Percentiles rank a stretch among this genome's conserved stretches.
Evolutionary conservation across 805 yeast genomes (phyloP).

Genomic region (Danielozyma ontarioensis): DNA sequence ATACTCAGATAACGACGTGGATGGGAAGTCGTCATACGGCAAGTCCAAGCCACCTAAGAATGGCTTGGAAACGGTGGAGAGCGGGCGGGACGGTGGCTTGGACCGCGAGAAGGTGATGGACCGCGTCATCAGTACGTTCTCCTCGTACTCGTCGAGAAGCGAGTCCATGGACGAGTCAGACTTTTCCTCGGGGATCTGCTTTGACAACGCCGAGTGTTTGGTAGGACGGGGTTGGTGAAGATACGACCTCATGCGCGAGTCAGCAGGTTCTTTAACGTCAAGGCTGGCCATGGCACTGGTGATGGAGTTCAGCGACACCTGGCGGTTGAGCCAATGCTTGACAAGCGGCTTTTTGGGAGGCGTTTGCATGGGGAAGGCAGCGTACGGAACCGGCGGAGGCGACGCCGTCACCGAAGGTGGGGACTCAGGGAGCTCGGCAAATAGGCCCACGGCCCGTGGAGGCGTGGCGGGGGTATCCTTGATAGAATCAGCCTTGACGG

Average conservation of each 20-base stretch:
- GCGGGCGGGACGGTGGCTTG: constrained; percentile 22
- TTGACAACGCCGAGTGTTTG: background rate
- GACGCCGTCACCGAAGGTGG: constrained; percentile 42
- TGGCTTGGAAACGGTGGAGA: constrained; percentile 16
- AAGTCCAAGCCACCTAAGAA: constrained; percentile 4
- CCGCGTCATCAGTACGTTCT: constrained; percentile 28
- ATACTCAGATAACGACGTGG: constrained; percentile 33
- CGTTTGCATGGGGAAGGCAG: constrained; percentile 1
- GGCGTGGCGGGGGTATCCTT: background rate
- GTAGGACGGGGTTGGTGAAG: background rate
- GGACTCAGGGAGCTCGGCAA: constrained; percentile 34
- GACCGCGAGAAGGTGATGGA: constrained; percentile 19
- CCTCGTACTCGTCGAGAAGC: constrained; percentile 40
- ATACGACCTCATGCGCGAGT: background rate
- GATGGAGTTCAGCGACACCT: constrained; percentile 17
- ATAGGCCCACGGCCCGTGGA: constrained; percentile 6
- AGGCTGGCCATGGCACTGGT: constrained; percentile 28
- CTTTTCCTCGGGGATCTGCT: constrained; percentile 4
- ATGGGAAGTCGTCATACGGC: constrained; percentile 21
- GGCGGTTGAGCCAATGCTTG: constrained; percentile 10
- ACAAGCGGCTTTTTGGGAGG: constrained; percentile 2
- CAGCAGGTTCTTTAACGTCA: constrained; percentile 8
- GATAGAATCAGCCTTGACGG: background rate
- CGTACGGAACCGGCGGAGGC: constrained; percentile 16
- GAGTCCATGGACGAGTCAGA: constrained; percentile 31